Base-by-base conservation (phyloP, 1,139 yeast genomes). In the Pichia sp. region DNA sequence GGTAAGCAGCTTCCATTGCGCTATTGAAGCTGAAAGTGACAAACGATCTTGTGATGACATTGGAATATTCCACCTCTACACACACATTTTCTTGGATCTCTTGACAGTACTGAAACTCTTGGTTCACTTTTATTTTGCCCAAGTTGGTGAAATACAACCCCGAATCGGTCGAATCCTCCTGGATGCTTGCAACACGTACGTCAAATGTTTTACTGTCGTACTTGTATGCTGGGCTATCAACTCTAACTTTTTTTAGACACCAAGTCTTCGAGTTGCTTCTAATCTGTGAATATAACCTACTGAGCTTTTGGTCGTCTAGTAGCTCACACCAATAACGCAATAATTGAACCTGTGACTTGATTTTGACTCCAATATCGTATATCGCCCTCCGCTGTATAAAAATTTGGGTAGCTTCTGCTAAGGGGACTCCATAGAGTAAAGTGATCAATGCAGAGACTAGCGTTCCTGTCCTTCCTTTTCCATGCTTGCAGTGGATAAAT, bases 391-490 rank as follows among this genome's bases (percentile, higher is more conserved):
- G 73, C 4, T 64, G 58, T 2, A 88, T 81, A 65, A 85, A 90
- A 4, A 74, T 55, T 0, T 67, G 68, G 43, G 80, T 73, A 1
- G 90, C 87, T 16, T 73, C 75, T 1, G 72, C 68, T 32, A 77
- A 71, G 0, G 73, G 61, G 52, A 71, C 59, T 4, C 65, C 71
- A 43, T 70, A 68, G 49, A 76, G 72, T 58, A 63, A 69, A 78
- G 90, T 82, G 57, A 92, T 68, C 64, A 83, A 87, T 0, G 92
- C 89, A 62, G 90, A 82, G 2, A 80, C 79, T 3, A 89, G 71
- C 0, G 92, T 80, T 0, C 98, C 98, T 0, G 96, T 84, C 36
- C 98, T 73, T 0, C 98, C 98, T 67, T 90, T 92, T 0, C 98
- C 98, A 57, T 90, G 90, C 64, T 87, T 85, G 66, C 98, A 93